Conservation (phyloP, 2,329 filamentous ascomycete genomes). For the Phyllosticta capitalensis region DNA sequence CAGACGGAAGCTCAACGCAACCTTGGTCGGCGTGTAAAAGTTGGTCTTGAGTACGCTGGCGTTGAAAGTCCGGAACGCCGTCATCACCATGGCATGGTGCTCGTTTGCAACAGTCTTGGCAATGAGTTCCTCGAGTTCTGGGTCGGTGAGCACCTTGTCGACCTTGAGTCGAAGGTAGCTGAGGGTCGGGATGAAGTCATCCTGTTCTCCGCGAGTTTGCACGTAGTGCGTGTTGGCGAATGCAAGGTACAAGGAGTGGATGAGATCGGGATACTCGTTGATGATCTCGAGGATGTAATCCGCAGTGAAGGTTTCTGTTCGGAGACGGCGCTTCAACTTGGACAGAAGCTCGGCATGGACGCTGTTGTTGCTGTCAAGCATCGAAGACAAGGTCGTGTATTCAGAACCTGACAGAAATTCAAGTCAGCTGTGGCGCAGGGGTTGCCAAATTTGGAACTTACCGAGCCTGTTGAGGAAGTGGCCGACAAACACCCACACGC, state of each 20-base stretch:
- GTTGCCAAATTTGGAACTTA: background rate
- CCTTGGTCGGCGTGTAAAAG: conserved; percentile 95
- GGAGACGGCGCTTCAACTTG: conserved; percentile 89
- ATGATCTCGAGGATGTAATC: conserved; percentile 99
- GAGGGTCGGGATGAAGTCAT: conserved; percentile 61
- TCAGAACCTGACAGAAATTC: conserved; percentile 48
- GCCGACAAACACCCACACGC: conserved; percentile 93
- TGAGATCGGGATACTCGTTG: conserved; percentile 74
- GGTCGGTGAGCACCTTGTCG: conserved; percentile 45
- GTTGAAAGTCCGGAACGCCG: conserved; percentile 93
- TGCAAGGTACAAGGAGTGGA: conserved; percentile 79
- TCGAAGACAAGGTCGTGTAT: conserved; percentile 75
- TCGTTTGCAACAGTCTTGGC: conserved; percentile 53
- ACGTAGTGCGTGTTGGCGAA: conserved; percentile 84
- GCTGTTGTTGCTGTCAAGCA: conserved; percentile 72
- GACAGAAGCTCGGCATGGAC: conserved; percentile 77
- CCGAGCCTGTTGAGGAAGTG: conserved; percentile 93
- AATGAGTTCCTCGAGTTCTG: conserved; percentile 31
- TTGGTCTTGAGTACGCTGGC: conserved; percentile 90
- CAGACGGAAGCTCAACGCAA: conserved; percentile 91
- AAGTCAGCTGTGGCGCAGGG: background rate
- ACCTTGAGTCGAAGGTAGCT: conserved; percentile 58
- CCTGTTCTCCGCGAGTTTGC: conserved; percentile 52
- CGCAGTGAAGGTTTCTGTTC: conserved; percentile 93
- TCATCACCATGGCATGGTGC: conserved; percentile 97